phyloP scores from a whole-genome alignment of 768 basidiomycete genomes.

The Wakefieldia striispora region DNA sequence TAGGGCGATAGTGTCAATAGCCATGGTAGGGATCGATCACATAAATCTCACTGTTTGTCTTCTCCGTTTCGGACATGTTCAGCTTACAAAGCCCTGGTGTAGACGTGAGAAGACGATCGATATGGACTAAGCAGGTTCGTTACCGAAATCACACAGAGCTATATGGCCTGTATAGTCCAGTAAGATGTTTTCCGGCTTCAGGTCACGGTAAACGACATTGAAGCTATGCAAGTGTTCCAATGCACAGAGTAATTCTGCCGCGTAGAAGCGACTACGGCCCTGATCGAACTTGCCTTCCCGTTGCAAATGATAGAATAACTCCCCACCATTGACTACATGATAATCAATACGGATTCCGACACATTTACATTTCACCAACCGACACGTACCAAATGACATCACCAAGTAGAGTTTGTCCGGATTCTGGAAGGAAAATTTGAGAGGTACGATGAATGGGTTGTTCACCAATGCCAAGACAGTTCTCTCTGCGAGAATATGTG shows the following conservation, averaged over 20 bases:
- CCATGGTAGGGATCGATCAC: background rate
- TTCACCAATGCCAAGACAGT: constrained; percentile 97
- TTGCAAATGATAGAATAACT: constrained; percentile 97
- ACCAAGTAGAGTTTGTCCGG: constrained; percentile 97
- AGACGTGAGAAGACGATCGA: constrained; percentile 1
- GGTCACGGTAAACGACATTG: constrained; percentile 97
- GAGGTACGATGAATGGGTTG: constrained; percentile 97
- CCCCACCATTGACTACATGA: constrained; percentile 85
- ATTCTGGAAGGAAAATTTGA: constrained; percentile 99
- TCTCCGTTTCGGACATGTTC: constrained; percentile 97
- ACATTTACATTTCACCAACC: background rate
- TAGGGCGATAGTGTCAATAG: constrained; percentile 27
- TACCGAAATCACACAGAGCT: constrained; percentile 94
- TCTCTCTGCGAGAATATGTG: constrained; percentile 95
- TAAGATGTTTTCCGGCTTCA: constrained; percentile 98
- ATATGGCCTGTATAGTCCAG: constrained; percentile 98
- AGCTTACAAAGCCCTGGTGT: constrained; percentile 77
- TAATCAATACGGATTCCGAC: constrained; percentile 1
- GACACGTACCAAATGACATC: constrained; percentile 82
- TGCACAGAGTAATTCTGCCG: constrained; percentile 93
- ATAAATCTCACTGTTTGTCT: constrained; percentile 80
- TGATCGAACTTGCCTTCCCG: constrained; percentile 96
- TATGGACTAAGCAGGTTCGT: constrained; percentile 1
- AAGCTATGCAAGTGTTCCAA: constrained; percentile 95
- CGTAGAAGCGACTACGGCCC: constrained; percentile 91